Conservation (phyloP, 495 filamentous ascomycete species). For the Saxophila tyrrhenica region DNA sequence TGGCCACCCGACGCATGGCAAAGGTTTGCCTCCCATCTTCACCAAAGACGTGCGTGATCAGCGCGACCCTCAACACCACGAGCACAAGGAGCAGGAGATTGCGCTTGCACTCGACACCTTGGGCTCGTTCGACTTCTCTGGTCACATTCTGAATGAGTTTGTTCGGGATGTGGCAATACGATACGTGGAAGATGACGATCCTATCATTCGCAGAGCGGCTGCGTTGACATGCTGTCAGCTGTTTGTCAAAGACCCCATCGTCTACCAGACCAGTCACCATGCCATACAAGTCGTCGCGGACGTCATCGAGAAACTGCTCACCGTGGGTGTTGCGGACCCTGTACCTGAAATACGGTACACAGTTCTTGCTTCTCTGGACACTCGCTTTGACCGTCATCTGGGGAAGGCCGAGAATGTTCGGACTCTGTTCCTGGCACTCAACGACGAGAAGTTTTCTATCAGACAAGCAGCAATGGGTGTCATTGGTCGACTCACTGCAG, state of each 20-base stretch:
- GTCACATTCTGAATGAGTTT: conserved; percentile 91
- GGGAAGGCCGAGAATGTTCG: conserved; percentile 93
- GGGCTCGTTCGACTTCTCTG: conserved; percentile 90
- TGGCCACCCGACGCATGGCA: conserved; percentile 67
- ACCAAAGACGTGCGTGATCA: conserved; percentile 56
- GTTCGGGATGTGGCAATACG: conserved; percentile 96
- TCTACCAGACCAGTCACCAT: conserved; percentile 92
- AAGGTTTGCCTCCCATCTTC: conserved; percentile 59
- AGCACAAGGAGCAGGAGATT: conserved; percentile 76
- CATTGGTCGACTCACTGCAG: conserved; percentile 78
- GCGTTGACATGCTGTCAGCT: conserved; percentile 96
- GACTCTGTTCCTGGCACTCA: conserved; percentile 89
- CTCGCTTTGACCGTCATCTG: conserved; percentile 88
- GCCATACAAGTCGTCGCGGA: conserved; percentile 93
- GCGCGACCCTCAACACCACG: conserved; percentile 56
- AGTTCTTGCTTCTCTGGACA: conserved; percentile 76
- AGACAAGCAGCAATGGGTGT: conserved; percentile 92
- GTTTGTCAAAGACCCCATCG: conserved; percentile 90
- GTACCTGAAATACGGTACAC: conserved; percentile 79
- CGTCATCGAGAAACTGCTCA: conserved; percentile 91
- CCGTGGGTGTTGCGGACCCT: conserved; percentile 84
- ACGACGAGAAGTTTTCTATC: conserved; percentile 84
- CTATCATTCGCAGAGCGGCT: conserved; percentile 85
- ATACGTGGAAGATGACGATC: conserved; percentile 91
- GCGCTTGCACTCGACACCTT: conserved; percentile 85